phyloP scores from a whole-genome alignment of 2,329 filamentous ascomycete genomes.

The Ploettnerulaceae sp. region DNA sequence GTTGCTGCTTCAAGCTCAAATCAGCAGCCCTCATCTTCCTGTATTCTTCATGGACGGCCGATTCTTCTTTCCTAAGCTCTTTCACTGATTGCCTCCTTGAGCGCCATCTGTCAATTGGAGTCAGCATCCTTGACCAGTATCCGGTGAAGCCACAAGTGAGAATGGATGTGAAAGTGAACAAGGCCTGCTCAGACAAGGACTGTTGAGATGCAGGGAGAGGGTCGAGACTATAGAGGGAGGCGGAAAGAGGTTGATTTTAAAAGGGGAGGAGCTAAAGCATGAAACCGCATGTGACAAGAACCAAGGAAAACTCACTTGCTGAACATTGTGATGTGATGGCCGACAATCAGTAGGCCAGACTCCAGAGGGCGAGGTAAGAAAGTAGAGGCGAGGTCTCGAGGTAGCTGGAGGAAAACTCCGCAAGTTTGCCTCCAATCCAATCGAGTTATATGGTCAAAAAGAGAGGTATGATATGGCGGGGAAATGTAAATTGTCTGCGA shows the following conservation, averaged over 20 bases:
- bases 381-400: too few species aligned
- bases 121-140: background rate
- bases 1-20: slow-evolving; percentile 34
- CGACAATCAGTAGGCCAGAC: too few species aligned
- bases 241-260: background rate
- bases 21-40: slow-evolving; percentile 45
- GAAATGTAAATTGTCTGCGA: too few species aligned
- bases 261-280: background rate
- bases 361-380: too few species aligned
- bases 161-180: background rate
- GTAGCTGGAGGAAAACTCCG: too few species aligned
- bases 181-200: background rate
- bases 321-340: background rate
- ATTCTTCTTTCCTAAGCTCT: slow-evolving; percentile 42
- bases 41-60: slow-evolving; percentile 47
- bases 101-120: slow-evolving; percentile 6
- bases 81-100: slow-evolving; percentile 28
- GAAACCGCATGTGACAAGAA: background rate
- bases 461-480: too few species aligned
- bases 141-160: background rate
- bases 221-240: background rate
- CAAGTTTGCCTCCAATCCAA: too few species aligned
- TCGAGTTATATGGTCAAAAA: too few species aligned
- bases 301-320: background rate
- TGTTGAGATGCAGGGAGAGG: background rate